Conservation (phyloP, 225 moss, liverwort and hornwort species). For the Sphagnum contortum region DNA sequence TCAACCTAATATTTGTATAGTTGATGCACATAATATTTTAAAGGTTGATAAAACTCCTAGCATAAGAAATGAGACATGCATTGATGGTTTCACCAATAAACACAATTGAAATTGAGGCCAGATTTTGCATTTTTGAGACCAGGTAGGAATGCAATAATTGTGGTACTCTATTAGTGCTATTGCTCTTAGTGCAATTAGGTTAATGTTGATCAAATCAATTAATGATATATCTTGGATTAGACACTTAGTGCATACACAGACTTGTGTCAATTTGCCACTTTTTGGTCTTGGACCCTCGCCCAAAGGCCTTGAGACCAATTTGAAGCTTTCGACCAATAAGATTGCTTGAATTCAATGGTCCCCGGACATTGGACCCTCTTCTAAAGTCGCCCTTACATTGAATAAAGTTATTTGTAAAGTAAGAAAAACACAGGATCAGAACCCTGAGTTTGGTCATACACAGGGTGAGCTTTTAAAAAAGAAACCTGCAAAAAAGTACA, state of each 20-base stretch:
- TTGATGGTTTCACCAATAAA: constrained; percentile 95
- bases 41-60: constrained; percentile 86
- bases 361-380: too few relatives aligned
- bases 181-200: constrained; percentile 68
- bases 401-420: too few relatives aligned
- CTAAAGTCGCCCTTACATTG: too few relatives aligned
- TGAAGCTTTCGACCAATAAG: too few relatives aligned
- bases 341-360: too few relatives aligned
- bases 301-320: too few relatives aligned
- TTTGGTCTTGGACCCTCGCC: too few relatives aligned
- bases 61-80: constrained; percentile 90
- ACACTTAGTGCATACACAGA: not conserved
- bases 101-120: constrained; percentile 81
- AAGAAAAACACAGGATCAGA: too few relatives aligned
- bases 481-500: too few relatives aligned
- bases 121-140: constrained; percentile 88
- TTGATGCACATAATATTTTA: constrained; percentile 92
- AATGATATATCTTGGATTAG: constrained; percentile 96
- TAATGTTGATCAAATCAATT: constrained; percentile 82
- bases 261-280: too few relatives aligned
- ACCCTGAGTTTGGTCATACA: too few relatives aligned
- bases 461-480: too few relatives aligned
- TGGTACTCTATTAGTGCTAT: constrained; percentile 76
- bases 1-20: constrained; percentile 86
- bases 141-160: constrained; percentile 87